phyloP scores from a whole-genome alignment of 176 grass and related monocot genomes.

The Bonia amplexicaulis region DNA sequence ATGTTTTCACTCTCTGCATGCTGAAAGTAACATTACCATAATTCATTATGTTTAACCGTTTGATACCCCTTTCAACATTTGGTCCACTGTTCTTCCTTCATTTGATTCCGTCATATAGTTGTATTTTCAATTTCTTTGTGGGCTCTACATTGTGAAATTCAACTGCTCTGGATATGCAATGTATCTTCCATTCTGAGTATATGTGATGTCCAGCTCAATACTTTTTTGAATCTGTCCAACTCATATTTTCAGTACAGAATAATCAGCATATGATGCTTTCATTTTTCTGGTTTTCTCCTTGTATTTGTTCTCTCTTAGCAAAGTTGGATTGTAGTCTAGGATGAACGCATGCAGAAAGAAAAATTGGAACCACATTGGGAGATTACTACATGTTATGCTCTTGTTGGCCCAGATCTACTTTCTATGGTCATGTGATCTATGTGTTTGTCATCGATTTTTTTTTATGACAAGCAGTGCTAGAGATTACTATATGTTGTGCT shows the following conservation, averaged over 20 bases:
- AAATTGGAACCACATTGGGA: conserved; percentile 1
- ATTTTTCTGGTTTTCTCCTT: neutral
- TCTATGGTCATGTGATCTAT: conserved; percentile 15
- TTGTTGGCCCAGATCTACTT: conserved; percentile 28
- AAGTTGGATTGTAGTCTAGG: neutral
- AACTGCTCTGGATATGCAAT: conserved; percentile 32
- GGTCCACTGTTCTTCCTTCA: conserved; percentile 31
- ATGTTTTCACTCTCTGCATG: neutral
- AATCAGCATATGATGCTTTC: conserved; percentile 24
- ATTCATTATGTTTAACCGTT: conserved; percentile 24
- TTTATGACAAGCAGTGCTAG: neutral
- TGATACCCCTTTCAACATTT: conserved; percentile 31
- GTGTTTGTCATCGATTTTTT: conserved; percentile 6
- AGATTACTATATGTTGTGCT: no score
- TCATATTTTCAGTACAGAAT: conserved; percentile 11
- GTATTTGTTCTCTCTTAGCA: neutral
- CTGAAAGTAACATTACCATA: conserved; percentile 39
- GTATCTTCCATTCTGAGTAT: conserved; percentile 20
- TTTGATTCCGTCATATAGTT: conserved; percentile 24
- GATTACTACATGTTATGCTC: neutral
- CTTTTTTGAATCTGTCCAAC: conserved; percentile 13
- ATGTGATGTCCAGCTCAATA: conserved; percentile 29
- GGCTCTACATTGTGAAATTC: conserved; percentile 16
- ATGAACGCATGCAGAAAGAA: neutral
- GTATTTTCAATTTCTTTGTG: conserved; percentile 25